Percentiles rank a stretch among this genome's conserved stretches.
These are phyloP conservation scores for Eutypa lata DNA, from an alignment of 2,329 filamentous ascomycete genomes.

Conservation along the genomic window DNA sequence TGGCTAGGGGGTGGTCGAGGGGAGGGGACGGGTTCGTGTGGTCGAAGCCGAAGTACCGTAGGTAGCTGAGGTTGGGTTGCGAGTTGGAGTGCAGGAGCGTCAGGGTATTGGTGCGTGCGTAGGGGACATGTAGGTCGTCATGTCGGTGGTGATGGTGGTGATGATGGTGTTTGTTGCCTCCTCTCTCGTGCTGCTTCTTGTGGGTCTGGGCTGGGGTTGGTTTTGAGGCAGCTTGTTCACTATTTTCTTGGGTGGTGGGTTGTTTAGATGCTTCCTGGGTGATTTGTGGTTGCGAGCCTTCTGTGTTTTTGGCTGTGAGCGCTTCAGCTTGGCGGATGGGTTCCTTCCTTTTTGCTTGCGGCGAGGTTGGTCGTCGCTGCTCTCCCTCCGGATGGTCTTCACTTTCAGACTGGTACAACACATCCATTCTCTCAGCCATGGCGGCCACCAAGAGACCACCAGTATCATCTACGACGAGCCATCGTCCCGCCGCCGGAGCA, in stretches of 20 bases:
- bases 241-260: slow-evolving; percentile 17
- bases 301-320: neutral
- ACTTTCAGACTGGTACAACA: slow-evolving; percentile 52
- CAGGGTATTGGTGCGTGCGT: slow-evolving; percentile 68
- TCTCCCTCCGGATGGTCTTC: no score
- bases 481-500: slow-evolving; percentile 50
- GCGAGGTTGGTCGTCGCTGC: slow-evolving; percentile 5
- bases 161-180: slow-evolving; percentile 1
- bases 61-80: slow-evolving; percentile 81
- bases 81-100: slow-evolving; percentile 79
- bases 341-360: slow-evolving; percentile 6
- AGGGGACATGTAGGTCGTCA: slow-evolving; percentile 60
- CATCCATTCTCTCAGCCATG: slow-evolving; percentile 84
- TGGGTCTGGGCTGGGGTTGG: neutral
- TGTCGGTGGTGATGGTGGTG: slow-evolving; percentile 9
- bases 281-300: neutral
- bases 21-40: slow-evolving; percentile 59
- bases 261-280: neutral
- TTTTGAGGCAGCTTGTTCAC: slow-evolving; percentile 13
- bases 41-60: slow-evolving; percentile 90
- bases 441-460: slow-evolving; percentile 78
- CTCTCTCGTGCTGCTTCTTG: slow-evolving; percentile 4
- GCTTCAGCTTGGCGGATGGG: slow-evolving; percentile 2
- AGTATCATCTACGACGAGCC: slow-evolving; percentile 84
- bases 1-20: slow-evolving; percentile 72